phyloP scores from a whole-genome alignment of 208 protist species.

The Sergeia podlipaevii region DNA sequence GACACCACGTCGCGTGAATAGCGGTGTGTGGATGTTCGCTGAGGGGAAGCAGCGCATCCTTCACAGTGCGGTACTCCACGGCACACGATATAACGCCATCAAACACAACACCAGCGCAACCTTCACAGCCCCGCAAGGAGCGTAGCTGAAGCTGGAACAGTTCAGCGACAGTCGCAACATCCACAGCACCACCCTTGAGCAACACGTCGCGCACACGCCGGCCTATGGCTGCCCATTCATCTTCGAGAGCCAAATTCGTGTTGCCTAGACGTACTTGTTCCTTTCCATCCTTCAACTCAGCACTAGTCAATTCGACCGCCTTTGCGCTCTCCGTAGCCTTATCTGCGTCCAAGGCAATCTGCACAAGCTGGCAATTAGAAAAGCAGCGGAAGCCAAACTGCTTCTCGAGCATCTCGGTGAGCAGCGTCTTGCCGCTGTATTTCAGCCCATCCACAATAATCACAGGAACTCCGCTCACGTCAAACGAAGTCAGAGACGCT shows the following conservation, averaged over 20 bases:
- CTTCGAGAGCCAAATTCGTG: slow-evolving; percentile 10
- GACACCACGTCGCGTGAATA: background rate
- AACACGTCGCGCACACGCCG: slow-evolving; percentile 29
- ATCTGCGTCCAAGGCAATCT: slow-evolving; percentile 31
- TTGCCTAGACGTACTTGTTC: background rate
- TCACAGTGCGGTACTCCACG: slow-evolving; percentile 15
- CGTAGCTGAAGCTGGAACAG: slow-evolving; percentile 47
- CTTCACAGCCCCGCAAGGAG: slow-evolving; percentile 20
- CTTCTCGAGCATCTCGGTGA: slow-evolving; percentile 31
- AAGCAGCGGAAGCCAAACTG: slow-evolving; percentile 47
- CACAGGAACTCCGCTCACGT: slow-evolving; percentile 48
- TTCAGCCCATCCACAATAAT: slow-evolving; percentile 72
- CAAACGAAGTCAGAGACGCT: slow-evolving; percentile 19
- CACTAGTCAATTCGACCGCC: slow-evolving; percentile 5
- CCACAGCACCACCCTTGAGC: slow-evolving; percentile 39
- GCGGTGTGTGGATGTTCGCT: slow-evolving; percentile 10
- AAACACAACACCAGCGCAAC: slow-evolving; percentile 48
- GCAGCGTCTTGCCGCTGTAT: slow-evolving; percentile 73
- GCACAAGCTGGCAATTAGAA: slow-evolving; percentile 49
- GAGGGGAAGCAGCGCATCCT: slow-evolving; percentile 11
- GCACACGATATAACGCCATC: slow-evolving; percentile 48
- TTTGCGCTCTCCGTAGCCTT: slow-evolving; percentile 19
- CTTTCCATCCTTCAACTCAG: slow-evolving; percentile 4
- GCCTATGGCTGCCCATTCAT: slow-evolving; percentile 38
- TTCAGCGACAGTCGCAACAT: slow-evolving; percentile 28